Base-by-base conservation (phyloP, 2,329 filamentous ascomycete genomes). In the Penicillium sp. region DNA sequence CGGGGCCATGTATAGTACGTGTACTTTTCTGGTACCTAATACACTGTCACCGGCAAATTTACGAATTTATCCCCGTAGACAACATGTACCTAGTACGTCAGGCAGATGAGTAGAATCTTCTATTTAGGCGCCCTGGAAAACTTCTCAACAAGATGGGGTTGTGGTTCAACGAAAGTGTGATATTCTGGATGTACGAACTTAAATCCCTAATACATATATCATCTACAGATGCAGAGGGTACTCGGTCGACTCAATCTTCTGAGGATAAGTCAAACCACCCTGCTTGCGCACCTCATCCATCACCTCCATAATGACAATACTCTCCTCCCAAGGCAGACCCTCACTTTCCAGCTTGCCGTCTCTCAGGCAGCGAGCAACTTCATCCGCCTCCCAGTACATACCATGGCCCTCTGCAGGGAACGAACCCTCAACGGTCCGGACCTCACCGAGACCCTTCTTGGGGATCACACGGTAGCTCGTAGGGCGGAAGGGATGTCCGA, bases 301-400 rank as follows among this genome's bases (percentile, higher is more conserved):
- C 2, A 81, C 78, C 68, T 92, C 86, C 90, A 96, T 95, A 57
- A 96, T 90, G 44, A 85, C 80, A 48, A 95, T 78, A 65, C 87
- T 92, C 79, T 96, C 91, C 41, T 83, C 79, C 77, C 83, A 82
- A 18, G 86, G 83, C 71, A 94, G 74, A 11, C 80, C 80, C 43
- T 81, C 79, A 67, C 89, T 90, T 77, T 95, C 86, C 64, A 86
- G 81, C 73, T 84, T 84, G 20, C 90, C 89, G 67, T 94, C 90
- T 39, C 87, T 79, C 51, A 95, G 67, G 60, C 87, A 89, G 41
- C 85, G 79, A 25, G 86, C 89, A 58, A 83, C 87, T 76, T 90
- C 89, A 68, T 92, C 89, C 1, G 89, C 89, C 70, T 92, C 88
- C 87, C 87, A 92, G 74, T 90, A 94, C 89, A 95, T 94, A 44